Conservation (phyloP, 352 stramenopile species). For the Globisporangium paroecandrum region DNA sequence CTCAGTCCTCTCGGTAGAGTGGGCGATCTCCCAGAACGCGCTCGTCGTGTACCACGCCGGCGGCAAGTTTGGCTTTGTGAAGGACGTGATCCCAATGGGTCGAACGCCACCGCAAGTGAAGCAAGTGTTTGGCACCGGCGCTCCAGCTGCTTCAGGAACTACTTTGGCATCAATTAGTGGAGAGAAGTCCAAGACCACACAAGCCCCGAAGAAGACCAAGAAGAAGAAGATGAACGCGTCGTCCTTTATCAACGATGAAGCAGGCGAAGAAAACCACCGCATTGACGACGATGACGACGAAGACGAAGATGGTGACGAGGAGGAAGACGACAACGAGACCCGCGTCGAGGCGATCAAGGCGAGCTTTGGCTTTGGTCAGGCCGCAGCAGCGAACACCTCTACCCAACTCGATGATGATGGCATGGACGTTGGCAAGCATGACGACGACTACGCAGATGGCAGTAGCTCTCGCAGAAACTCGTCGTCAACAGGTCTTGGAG, state of each 20-base stretch:
- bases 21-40: constrained; percentile 47
- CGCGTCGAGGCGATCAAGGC: constrained; percentile 80
- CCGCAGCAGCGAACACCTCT: constrained; percentile 23
- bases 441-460: constrained; percentile 1
- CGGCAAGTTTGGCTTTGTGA: constrained; percentile 61
- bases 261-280: constrained; percentile 29
- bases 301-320: constrained; percentile 26
- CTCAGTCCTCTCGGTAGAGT: constrained; percentile 50
- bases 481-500: neutral
- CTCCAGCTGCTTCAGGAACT: neutral
- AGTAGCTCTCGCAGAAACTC: neutral
- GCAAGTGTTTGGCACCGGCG: constrained; percentile 20
- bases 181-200: neutral
- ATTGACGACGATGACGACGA: constrained; percentile 28
- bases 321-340: constrained; percentile 58
- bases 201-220: constrained; percentile 16
- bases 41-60: constrained; percentile 59
- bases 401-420: constrained; percentile 20
- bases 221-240: constrained; percentile 32
- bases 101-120: constrained; percentile 52
- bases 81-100: constrained; percentile 56
- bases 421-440: constrained; percentile 6
- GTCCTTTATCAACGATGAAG: constrained; percentile 50
- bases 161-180: neutral
- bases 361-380: constrained; percentile 70